A percentile compares a stretch with the other conserved stretches of the same genome.
phyloP scores from a whole-genome alignment of 1,139 yeast genomes.

The Candida sp. region DNA sequence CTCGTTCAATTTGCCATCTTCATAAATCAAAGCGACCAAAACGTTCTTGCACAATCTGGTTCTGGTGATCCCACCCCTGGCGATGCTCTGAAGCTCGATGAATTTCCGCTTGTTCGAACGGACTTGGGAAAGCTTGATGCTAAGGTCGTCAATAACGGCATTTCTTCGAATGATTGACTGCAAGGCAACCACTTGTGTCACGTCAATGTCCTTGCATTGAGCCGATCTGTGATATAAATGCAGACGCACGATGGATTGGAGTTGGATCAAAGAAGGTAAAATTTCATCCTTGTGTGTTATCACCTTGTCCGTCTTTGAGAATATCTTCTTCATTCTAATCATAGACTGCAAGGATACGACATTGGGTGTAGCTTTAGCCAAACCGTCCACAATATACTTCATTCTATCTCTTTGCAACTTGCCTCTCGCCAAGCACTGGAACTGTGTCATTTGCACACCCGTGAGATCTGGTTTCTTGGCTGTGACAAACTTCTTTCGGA shows the following conservation, averaged over 20 bases:
- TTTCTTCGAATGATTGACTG: conserved; percentile 42
- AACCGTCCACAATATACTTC: conserved; percentile 8
- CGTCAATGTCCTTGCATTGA: conserved; percentile 17
- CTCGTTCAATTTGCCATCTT: conserved; percentile 38
- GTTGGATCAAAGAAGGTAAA: conserved; percentile 26
- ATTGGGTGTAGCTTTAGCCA: conserved; percentile 12
- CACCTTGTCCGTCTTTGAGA: conserved; percentile 24
- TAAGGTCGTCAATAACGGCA: conserved; percentile 24
- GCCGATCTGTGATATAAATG: conserved; percentile 24
- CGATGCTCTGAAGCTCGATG: conserved; percentile 52
- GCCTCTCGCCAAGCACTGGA: conserved; percentile 38
- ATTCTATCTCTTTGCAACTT: conserved; percentile 18
- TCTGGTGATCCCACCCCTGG: conserved; percentile 57
- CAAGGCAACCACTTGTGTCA: conserved; percentile 24
- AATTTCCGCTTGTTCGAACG: conserved; percentile 17
- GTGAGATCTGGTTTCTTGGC: conserved; percentile 17
- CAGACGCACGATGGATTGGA: conserved; percentile 42
- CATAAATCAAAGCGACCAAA: conserved; percentile 43
- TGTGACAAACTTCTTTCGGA: conserved; percentile 30
- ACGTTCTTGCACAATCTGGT: conserved; percentile 48
- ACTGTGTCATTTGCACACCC: conserved; percentile 11
- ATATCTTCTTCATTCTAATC: conserved; percentile 29
- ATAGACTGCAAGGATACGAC: conserved; percentile 32
- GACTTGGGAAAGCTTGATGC: conserved; percentile 20
- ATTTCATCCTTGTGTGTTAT: conserved; percentile 26